Percentiles rank a stretch among this genome's conserved stretches.
These are phyloP conservation scores for Quercus ilex DNA, from an alignment of 306 rosid species.

Conservation along the genomic window DNA sequence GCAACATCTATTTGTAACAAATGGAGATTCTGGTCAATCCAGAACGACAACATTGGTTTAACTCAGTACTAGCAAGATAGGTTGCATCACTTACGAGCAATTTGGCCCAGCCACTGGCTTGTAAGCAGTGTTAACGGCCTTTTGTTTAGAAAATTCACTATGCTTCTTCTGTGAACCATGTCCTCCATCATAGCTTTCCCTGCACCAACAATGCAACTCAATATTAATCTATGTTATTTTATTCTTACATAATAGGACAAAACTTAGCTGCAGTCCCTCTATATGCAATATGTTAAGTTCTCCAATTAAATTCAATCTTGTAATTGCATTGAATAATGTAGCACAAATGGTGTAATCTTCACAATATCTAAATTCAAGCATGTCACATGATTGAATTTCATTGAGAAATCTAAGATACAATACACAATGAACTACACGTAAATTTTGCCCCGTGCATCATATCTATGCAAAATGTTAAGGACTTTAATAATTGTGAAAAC, in stretches of 20 bases:
- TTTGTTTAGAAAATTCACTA: conserved; percentile 34
- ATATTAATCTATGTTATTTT: background rate
- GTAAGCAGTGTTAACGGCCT: conserved; percentile 19
- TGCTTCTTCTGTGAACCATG: conserved; percentile 29
- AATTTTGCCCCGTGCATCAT: background rate
- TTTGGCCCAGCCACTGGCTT: conserved; percentile 61
- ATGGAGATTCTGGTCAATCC: background rate
- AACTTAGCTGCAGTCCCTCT: too few species aligned
- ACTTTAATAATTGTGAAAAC: background rate
- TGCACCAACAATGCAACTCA: conserved; percentile 17
- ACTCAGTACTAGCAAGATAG: background rate
- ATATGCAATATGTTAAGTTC: too few species aligned
- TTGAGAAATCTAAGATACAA: too few species aligned
- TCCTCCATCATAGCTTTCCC: conserved; percentile 56
- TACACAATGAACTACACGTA: background rate
- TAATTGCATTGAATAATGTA: too few species aligned
- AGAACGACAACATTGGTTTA: background rate
- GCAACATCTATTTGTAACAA: background rate
- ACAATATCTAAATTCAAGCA: too few species aligned
- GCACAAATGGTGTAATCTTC: too few species aligned
- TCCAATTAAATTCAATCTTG: too few species aligned
- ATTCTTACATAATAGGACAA: too few species aligned
- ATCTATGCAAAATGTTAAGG: background rate
- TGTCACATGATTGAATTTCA: too few species aligned
- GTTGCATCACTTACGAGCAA: conserved; percentile 77